Evolutionary conservation across 805 yeast genomes (phyloP), one percentile per base, ranked within the genome.

Genomic region (Yamadazyma paraphyllophila): DNA sequence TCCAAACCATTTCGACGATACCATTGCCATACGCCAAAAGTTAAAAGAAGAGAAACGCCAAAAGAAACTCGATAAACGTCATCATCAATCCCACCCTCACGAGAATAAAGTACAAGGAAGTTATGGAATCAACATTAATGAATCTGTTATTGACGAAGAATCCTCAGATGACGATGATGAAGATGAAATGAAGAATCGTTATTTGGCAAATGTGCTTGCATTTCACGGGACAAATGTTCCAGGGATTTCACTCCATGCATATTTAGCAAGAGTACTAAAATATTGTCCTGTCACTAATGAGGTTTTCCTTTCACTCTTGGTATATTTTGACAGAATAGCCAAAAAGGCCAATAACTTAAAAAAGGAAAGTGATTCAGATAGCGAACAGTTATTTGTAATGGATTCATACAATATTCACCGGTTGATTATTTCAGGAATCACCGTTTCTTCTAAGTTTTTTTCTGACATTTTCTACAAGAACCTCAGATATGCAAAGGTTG

Each of bases 241-340:
- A 1, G 96, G 95, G n/a, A 94, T 94, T 44, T 81, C 91, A 10
- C 76, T 94, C 39, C 90, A 89, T 57, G 94, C 96, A 15, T 94
- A 94, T 62, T 74, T 94, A 48, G 79, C 88, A 36, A 81, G 99
- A 60, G 92, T 94, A 25, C 79, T 92, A 62, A 92, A 92, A 66
- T 94, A 94, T 67, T 94, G 99, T 64, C 98, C 99, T 0, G 94
- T 94, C n/a, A 91, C 99, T 2, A 92, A 92, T 65, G 98, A 94
- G 62, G 98, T 94, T 29, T 94, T 91, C 64, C 69, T 94, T 39
- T 84, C 96, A 32, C 68, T 94, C 30, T 73, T 94, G 56, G 97
- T 94, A 26, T 94, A 94, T 64, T 90, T 94, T 68, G 99, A 94
- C 66, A 73, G 98, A 51, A 89, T 92, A 37, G 94, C 96, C 14